A percentile compares a stretch with the other conserved stretches of the same genome.
phyloP scores from a whole-genome alignment of 305 asterid genomes.

The Rubia occidens region DNA sequence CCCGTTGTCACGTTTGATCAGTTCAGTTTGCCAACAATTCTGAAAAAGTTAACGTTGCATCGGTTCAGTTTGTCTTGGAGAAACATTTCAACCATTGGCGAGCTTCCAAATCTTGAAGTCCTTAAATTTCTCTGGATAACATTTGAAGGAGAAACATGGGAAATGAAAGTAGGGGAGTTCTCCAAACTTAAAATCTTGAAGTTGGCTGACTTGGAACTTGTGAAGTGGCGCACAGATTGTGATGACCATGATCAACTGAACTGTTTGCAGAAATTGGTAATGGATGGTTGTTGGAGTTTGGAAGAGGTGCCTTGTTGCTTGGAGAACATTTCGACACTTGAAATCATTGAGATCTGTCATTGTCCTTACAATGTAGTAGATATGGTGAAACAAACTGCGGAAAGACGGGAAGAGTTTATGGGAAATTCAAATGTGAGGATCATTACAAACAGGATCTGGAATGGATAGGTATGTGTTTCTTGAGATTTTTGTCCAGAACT shows the following conservation, averaged over 20 bases:
- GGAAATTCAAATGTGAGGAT: background rate
- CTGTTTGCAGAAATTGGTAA: background rate
- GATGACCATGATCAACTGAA: background rate
- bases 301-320: constrained; percentile 4
- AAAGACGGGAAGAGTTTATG: background rate
- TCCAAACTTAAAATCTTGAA: background rate
- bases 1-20: background rate
- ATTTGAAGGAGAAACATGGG: background rate
- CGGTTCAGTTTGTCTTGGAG: background rate
- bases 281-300: background rate
- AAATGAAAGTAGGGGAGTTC: background rate
- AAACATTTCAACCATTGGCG: background rate
- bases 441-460: background rate
- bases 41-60: background rate
- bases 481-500: too few species aligned
- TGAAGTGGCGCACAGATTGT: background rate
- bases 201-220: background rate
- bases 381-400: background rate
- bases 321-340: background rate
- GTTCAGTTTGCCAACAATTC: background rate
- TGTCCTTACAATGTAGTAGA: background rate
- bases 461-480: too few species aligned
- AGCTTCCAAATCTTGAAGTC: background rate
- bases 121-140: background rate
- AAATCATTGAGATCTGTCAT: constrained; percentile 1